Evolutionary conservation across 306 rosid genomes (phyloP).

Genomic region (Begonia peltatifolia): DNA sequence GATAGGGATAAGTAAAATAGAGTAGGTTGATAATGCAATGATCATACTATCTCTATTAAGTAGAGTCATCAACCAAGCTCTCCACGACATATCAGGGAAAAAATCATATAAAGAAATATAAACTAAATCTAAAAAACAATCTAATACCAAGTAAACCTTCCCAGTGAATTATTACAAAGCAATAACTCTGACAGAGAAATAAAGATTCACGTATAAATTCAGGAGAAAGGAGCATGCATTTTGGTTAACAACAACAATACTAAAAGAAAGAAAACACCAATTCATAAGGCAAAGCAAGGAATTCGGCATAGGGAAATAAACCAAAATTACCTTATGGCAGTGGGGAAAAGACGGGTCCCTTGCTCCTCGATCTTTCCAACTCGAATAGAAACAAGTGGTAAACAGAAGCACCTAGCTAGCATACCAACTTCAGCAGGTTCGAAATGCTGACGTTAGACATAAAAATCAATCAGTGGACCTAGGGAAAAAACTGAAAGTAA

Average conservation of each 20-base stretch:
- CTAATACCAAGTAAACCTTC: too few species aligned
- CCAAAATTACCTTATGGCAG: slow-evolving; percentile 47
- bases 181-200: not conserved
- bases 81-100: too few species aligned
- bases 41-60: too few species aligned
- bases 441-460: slow-evolving; percentile 47
- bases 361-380: slow-evolving; percentile 73
- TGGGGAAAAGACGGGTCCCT: slow-evolving; percentile 55
- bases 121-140: too few species aligned
- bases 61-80: too few species aligned
- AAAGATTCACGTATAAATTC: not conserved
- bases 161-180: too few species aligned
- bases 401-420: slow-evolving; percentile 93
- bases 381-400: slow-evolving; percentile 89
- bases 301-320: not conserved
- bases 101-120: too few species aligned
- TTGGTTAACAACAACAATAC: not conserved
- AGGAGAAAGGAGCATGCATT: not conserved
- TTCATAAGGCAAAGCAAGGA: not conserved
- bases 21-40: too few species aligned
- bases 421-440: slow-evolving; percentile 93
- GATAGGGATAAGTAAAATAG: too few species aligned
- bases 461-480: not conserved
- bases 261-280: not conserved
- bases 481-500: slow-evolving; percentile 7